phyloP scores from a whole-genome alignment of 106 monocot genomes.

The Hemerocallis citrina region DNA sequence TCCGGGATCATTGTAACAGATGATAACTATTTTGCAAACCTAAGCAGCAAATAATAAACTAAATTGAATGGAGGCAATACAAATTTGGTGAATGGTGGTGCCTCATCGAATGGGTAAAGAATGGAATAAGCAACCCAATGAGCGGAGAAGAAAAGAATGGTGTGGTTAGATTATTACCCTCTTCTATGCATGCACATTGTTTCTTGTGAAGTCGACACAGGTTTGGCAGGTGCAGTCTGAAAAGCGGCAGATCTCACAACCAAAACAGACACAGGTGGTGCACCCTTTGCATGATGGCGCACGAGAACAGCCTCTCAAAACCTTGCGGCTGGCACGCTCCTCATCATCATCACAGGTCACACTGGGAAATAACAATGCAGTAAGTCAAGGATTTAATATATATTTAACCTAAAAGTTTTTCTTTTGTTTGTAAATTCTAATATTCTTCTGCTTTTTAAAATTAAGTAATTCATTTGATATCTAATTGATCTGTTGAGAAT shows the following conservation, averaged over 20 bases:
- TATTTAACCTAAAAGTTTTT: too few species aligned
- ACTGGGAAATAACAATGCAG: constrained; percentile 17
- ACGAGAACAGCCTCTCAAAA: constrained; percentile 53
- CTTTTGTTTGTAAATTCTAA: too few species aligned
- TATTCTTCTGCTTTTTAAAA: too few species aligned
- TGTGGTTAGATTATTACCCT: not conserved
- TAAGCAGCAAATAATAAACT: too few species aligned
- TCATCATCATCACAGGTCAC: constrained; percentile 67
- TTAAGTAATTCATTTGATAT: too few species aligned
- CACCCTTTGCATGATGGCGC: constrained; percentile 70
- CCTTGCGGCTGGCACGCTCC: constrained; percentile 78
- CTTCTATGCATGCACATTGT: constrained; percentile 16
- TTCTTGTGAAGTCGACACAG: constrained; percentile 63
- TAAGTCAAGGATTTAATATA: too few species aligned
- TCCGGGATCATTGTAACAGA: too few species aligned
- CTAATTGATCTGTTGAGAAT: too few species aligned
- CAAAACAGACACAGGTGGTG: constrained; percentile 82
- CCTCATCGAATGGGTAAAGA: not conserved
- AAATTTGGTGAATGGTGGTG: constrained; percentile 1
- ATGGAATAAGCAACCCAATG: constrained; percentile 3
- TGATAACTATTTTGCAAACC: too few species aligned
- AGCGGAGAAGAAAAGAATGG: too few species aligned
- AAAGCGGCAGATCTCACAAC: constrained; percentile 79
- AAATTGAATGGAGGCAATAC: too few species aligned
- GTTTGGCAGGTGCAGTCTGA: constrained; percentile 80